A percentile compares a stretch with the other conserved stretches of the same genome.
phyloP scores from a whole-genome alignment of 495 filamentous ascomycete genomes.

The Aspergillus conjunctus region DNA sequence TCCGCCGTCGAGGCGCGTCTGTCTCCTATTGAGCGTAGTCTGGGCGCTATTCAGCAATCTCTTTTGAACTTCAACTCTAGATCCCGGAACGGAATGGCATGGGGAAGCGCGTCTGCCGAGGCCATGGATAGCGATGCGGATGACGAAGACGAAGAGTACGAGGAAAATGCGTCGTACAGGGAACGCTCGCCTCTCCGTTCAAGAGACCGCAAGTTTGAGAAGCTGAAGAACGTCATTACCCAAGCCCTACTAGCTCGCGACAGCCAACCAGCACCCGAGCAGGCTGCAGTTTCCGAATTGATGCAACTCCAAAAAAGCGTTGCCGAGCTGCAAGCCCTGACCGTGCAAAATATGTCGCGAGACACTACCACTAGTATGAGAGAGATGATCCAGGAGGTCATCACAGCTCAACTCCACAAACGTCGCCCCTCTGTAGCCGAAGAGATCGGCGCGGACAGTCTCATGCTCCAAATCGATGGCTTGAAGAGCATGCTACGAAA shows the following conservation, averaged over 20 bases:
- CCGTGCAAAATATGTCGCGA: conserved; percentile 41
- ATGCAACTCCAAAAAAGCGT: conserved; percentile 58
- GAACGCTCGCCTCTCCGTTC: conserved; percentile 64
- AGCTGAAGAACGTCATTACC: conserved; percentile 75
- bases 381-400: conserved; percentile 50
- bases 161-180: conserved; percentile 42
- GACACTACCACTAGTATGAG: conserved; percentile 46
- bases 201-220: conserved; percentile 77
- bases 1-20: conserved; percentile 75
- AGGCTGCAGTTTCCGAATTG: conserved; percentile 44
- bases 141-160: conserved; percentile 82
- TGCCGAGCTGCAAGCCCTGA: conserved; percentile 57
- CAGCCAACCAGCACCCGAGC: conserved; percentile 35
- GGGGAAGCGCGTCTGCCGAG: conserved; percentile 63
- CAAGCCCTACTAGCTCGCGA: conserved; percentile 72
- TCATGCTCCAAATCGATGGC: conserved; percentile 55
- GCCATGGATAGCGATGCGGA: conserved; percentile 86
- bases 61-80: conserved; percentile 54
- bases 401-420: conserved; percentile 42
- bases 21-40: conserved; percentile 73
- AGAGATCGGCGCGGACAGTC: conserved; percentile 51
- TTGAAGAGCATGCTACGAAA: conserved; percentile 56
- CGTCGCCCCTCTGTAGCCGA: conserved; percentile 46
- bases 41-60: conserved; percentile 72
- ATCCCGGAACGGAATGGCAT: conserved; percentile 39